These are phyloP conservation scores for Fusarium redolens DNA, from an alignment of 2,329 filamentous ascomycete species.

Conservation along the genomic window DNA sequence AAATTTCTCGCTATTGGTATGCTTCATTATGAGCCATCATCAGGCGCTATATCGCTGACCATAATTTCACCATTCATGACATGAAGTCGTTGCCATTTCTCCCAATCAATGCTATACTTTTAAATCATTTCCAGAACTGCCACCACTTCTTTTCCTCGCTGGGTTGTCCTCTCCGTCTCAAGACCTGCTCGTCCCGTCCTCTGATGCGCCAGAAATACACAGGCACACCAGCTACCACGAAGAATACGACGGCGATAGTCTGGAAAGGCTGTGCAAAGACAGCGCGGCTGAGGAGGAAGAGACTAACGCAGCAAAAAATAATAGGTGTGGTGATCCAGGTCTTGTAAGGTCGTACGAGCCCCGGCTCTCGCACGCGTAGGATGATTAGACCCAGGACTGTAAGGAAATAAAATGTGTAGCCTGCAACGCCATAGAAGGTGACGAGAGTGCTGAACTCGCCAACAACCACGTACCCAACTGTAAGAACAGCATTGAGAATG, in stretches of 20 bases:
- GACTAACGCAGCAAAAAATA: constrained; percentile 96
- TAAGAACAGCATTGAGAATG: constrained; percentile 80
- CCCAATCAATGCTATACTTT: not conserved
- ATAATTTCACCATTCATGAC: constrained; percentile 9
- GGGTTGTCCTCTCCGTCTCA: constrained; percentile 52
- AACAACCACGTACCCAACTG: constrained; percentile 80
- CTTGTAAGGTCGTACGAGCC: constrained; percentile 88
- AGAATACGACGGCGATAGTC: constrained; percentile 86
- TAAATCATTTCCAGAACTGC: constrained; percentile 67
- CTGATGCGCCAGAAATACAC: constrained; percentile 90
- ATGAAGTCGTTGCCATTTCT: constrained; percentile 7
- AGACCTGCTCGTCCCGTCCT: constrained; percentile 65
- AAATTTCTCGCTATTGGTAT: constrained; percentile 14
- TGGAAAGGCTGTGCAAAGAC: constrained; percentile 92
- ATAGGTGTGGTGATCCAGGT: constrained; percentile 98
- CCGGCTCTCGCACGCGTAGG: constrained; percentile 85
- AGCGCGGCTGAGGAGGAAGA: constrained; percentile 89
- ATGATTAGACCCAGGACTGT: constrained; percentile 95
- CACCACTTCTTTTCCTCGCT: constrained; percentile 59
- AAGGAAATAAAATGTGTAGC: constrained; percentile 97
- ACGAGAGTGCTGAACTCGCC: constrained; percentile 93
- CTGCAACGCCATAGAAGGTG: constrained; percentile 97
- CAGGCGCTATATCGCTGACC: not conserved
- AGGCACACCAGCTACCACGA: constrained; percentile 84
- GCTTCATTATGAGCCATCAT: constrained; percentile 21